Evolutionary conservation across 1,284 basidiomycete genomes (phyloP).

Genomic region (Moesziomyces globuligerus): DNA sequence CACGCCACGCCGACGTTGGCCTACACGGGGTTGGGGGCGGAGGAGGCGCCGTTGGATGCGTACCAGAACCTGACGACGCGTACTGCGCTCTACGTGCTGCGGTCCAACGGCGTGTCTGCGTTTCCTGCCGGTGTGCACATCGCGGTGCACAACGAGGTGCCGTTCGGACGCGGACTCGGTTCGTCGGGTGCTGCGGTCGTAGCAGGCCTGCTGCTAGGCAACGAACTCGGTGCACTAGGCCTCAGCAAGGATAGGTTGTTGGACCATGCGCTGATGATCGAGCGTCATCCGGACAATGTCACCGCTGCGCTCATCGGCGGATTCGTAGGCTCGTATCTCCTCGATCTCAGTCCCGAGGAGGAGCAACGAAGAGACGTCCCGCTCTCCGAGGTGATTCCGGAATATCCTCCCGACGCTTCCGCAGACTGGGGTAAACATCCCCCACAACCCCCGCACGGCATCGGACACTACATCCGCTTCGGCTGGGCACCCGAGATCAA

Average conservation of each 20-base stretch:
- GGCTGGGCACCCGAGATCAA: slow-evolving; percentile 87
- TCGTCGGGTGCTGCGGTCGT: slow-evolving; percentile 98
- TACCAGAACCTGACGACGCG: slow-evolving; percentile 99
- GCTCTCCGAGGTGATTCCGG: slow-evolving; percentile 93
- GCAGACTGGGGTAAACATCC: slow-evolving; percentile 89
- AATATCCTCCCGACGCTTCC: slow-evolving; percentile 91
- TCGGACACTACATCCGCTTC: slow-evolving; percentile 94
- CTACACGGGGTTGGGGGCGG: slow-evolving; percentile 88
- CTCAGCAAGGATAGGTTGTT: slow-evolving; percentile 80
- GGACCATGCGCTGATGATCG: slow-evolving; percentile 98
- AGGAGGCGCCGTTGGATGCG: slow-evolving; percentile 89
- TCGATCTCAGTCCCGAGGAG: slow-evolving; percentile 74
- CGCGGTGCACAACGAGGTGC: slow-evolving; percentile 89
- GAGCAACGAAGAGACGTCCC: slow-evolving; percentile 85
- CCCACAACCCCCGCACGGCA: slow-evolving; percentile 85
- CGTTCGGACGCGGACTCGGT: slow-evolving; percentile 95
- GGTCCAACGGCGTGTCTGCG: slow-evolving; percentile 78
- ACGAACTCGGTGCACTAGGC: slow-evolving; percentile 80
- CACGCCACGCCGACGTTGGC: slow-evolving; percentile 73
- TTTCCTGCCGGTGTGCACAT: slow-evolving; percentile 77
- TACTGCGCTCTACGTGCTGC: slow-evolving; percentile 94
- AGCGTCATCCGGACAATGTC: slow-evolving; percentile 98
- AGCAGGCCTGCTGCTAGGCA: slow-evolving; percentile 89
- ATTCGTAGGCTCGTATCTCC: slow-evolving; percentile 96
- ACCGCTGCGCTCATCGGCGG: slow-evolving; percentile 96